Evolutionary conservation across 495 filamentous ascomycete genomes (phyloP).

Genomic region (Chlorociboria aeruginascens): DNA sequence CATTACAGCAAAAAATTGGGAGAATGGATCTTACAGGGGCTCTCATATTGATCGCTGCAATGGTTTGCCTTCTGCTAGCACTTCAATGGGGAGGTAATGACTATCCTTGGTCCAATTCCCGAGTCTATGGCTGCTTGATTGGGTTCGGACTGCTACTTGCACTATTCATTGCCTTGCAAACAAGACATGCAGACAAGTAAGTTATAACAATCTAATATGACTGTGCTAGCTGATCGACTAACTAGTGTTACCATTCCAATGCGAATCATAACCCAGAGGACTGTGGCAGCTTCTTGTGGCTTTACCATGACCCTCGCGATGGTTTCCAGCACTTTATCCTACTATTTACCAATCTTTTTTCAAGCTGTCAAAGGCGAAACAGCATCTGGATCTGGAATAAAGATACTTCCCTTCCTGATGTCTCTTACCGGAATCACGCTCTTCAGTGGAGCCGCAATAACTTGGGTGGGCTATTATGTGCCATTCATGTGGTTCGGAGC

Average conservation of each 20-base stretch:
- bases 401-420: slow-evolving; percentile 28
- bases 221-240: background rate
- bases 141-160: slow-evolving; percentile 33
- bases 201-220: background rate
- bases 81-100: background rate
- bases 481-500: no score
- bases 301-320: background rate
- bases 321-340: background rate
- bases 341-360: slow-evolving; percentile 16
- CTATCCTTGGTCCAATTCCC: slow-evolving; percentile 31
- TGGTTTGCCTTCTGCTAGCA: no score
- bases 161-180: background rate
- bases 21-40: no score
- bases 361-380: background rate
- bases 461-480: background rate
- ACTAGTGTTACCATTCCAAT: background rate
- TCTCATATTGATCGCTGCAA: no score
- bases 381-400: background rate
- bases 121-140: slow-evolving; percentile 16
- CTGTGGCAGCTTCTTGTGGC: background rate
- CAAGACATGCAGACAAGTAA: background rate
- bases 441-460: background rate
- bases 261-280: background rate
- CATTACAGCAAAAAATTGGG: no score
- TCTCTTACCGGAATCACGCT: background rate